Evolutionary conservation across 2,329 filamentous ascomycete genomes (phyloP), one percentile per base, ranked within the genome.

Genomic region (Colletotrichum costaricense): DNA sequence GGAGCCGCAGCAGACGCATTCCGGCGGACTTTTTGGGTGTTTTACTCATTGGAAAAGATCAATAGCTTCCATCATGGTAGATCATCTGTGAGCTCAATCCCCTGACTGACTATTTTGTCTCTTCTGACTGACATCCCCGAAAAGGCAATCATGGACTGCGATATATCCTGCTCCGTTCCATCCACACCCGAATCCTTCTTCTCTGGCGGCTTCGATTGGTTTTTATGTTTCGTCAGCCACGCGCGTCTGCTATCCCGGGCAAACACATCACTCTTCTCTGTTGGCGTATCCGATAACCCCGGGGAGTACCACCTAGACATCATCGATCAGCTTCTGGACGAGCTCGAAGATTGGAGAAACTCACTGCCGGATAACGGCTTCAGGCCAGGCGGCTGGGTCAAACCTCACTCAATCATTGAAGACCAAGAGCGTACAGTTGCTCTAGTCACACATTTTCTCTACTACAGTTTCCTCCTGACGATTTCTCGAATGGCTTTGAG

Each of bases 31-130:
- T 86, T 85, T 64, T 86, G 83, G 83, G 80, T 83, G 0, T 77
- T 85, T 19, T 85, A 84, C 64, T 76, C 76, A 11, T 54, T 85
- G 22, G 84, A 86, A 59, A 85, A 85, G 62, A 77, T 78, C 8
- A 72, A 74, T 0, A 79, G 76, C 35, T 83, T 84, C 63, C 77
- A 78, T 38, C 75, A 74, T 7, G 76, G 79, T 5, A 78, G 75
- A 26, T 78, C 75, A 60, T 84, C 83, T 14, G 81, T 84, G 62
- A 74, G 80, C 77, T 26, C 3, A 24, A 9, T 22, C 8, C 22
- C 22, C 9, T 22, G 12, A 19, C 8, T 24, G 12, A 12, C 22
- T 19, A 12, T 24, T 76, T 0, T 79, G 78, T 54, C 1, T 78
- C 76, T 0, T 75, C 80, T 12, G 80, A 79, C 59, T 80, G 77